Evolutionary conservation across 352 stramenopile genomes (phyloP).

Genomic region (Achlya hypogyna): DNA sequence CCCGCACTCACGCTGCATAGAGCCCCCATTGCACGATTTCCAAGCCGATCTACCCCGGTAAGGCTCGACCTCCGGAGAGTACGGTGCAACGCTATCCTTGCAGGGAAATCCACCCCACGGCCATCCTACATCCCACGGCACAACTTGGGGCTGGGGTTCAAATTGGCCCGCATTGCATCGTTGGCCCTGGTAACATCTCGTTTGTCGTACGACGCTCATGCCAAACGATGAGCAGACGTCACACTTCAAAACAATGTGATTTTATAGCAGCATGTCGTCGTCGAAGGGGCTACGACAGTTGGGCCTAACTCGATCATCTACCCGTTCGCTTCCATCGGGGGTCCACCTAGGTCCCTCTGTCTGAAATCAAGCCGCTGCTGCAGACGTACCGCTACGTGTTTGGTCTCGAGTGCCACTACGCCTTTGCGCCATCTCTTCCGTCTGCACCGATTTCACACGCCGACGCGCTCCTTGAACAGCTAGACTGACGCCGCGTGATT

Average conservation of each 20-base stretch:
- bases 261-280: constrained; percentile 63
- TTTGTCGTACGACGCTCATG: not conserved
- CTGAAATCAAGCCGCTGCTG: constrained; percentile 70
- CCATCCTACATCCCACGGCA: constrained; percentile 57
- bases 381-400: constrained; percentile 73
- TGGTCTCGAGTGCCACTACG: constrained; percentile 38
- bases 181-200: constrained; percentile 54
- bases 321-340: constrained; percentile 66
- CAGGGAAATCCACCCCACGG: constrained; percentile 45
- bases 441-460: constrained; percentile 9
- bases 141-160: constrained; percentile 46
- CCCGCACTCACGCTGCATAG: too few species aligned
- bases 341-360: constrained; percentile 46
- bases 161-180: constrained; percentile 58
- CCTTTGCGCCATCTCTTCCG: constrained; percentile 65
- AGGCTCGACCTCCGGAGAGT: too few species aligned
- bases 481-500: constrained; percentile 48
- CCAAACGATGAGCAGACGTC: constrained; percentile 33
- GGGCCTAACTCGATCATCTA: constrained; percentile 47
- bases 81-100: too few species aligned
- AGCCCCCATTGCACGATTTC: too few species aligned
- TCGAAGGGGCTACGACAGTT: constrained; percentile 54
- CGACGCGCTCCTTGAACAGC: not conserved
- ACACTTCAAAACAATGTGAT: constrained; percentile 50
- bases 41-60: too few species aligned